These are phyloP conservation scores for Crotalaria pallida DNA, from an alignment of 306 rosid species.

Conservation along the genomic window DNA sequence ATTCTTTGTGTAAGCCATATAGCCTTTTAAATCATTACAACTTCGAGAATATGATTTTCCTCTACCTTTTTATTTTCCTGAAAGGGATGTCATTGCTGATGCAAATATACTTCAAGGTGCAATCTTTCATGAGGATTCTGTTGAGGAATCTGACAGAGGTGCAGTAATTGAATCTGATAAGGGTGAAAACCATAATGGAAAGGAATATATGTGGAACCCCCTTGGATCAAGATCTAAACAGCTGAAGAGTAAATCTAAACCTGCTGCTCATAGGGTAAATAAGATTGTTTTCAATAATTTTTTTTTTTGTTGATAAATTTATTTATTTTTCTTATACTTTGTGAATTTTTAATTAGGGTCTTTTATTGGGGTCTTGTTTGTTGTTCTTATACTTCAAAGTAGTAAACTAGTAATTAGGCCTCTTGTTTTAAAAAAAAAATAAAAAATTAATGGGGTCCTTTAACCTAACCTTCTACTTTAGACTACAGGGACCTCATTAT, in stretches of 20 bases:
- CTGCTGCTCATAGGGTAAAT: conserved; percentile 91
- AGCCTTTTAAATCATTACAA: conserved; percentile 17
- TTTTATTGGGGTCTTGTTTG: too few relatives aligned
- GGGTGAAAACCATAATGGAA: conserved; percentile 47
- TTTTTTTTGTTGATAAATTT: background rate
- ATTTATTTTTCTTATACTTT: background rate
- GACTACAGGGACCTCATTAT: background rate
- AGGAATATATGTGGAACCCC: conserved; percentile 65
- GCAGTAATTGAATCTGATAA: conserved; percentile 34
- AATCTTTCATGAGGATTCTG: conserved; percentile 85
- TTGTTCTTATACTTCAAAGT: too few relatives aligned
- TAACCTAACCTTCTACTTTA: background rate
- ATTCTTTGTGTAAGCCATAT: conserved; percentile 1
- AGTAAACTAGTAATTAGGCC: background rate
- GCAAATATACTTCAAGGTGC: conserved; percentile 98
- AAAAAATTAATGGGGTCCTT: background rate
- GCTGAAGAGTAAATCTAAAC: conserved; percentile 54
- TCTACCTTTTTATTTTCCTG: conserved; percentile 29
- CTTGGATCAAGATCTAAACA: conserved; percentile 66
- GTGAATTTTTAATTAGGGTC: background rate
- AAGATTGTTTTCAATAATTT: background rate
- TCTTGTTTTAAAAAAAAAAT: too few relatives aligned
- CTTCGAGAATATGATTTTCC: background rate
- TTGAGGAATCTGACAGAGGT: conserved; percentile 43
- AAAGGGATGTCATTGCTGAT: conserved; percentile 92